Base-by-base conservation (phyloP, 176 grass and related monocot species). In the Stipa capillata region DNA sequence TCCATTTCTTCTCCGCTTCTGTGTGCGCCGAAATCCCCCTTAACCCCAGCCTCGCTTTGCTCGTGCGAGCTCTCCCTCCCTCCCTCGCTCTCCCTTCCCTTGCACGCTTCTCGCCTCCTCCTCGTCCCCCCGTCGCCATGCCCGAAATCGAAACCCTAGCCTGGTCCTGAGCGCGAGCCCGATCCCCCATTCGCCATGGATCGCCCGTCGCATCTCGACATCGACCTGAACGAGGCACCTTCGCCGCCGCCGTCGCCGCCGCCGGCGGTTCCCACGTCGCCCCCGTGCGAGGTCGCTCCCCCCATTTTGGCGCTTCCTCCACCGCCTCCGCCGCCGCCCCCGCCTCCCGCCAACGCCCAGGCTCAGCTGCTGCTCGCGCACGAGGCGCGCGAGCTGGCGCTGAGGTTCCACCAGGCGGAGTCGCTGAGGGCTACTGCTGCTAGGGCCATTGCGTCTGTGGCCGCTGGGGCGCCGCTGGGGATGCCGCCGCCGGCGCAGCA, bases 171-270 rank as follows among this genome's bases (percentile, higher is more conserved):
- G 69, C 58, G 16, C 53, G 77, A 63, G 25, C 62, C 13, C 23
- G 62, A 81, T 69, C 76, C 82, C 24, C 32, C 69, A 57, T 66
- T 66, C 59, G 2, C 6, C 71, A 89, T 83, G 86, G 85, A 89
- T 80, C 95, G 95, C 18, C 92, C 77, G 35, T 49, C 78, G 76
- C 89, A 76, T 66, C 83, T 97, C 62, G 57, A 21, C 76, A 90
- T 97, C 85, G 95, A 97, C 87, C 95, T 99, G 85, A 99, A 99
- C 90, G 92, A 93, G 86, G 76, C 54, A 73, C 93, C 90, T 33
- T 84, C 90, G 36, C 84, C 88, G 16, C 79, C 86, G 31, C 63
- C 66, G 0, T 69, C 66, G 24, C 66, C 66, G 34, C 74, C 85
- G 9, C 61, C 33, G n/a, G 57, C 28, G 24, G 57, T 37, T 32